Conservation (phyloP, 2,329 filamentous ascomycete species). For the Phialophora verrucosa region DNA sequence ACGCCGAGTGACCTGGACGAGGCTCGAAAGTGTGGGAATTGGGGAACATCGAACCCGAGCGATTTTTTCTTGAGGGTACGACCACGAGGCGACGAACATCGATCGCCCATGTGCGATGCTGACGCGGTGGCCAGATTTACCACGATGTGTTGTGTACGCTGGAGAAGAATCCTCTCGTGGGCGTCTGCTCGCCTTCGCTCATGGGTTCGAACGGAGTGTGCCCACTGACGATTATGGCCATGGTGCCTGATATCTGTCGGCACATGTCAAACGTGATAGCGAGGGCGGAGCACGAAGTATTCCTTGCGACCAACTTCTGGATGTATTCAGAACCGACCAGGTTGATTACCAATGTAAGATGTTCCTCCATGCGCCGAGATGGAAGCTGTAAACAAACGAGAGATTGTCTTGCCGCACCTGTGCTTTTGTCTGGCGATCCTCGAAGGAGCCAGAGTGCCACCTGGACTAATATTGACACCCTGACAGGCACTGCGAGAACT, state of each 20-base stretch:
- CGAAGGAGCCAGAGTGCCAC: neutral
- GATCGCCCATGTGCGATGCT: neutral
- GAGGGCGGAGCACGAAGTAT: conserved; percentile 72
- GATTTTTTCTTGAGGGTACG: conserved; percentile 65
- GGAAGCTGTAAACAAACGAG: neutral
- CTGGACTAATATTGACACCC: neutral
- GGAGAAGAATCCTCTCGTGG: conserved; percentile 49
- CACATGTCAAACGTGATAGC: conserved; percentile 80
- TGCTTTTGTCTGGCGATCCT: neutral
- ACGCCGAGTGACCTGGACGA: conserved; percentile 56
- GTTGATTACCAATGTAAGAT: conserved; percentile 63
- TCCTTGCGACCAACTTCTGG: conserved; percentile 79
- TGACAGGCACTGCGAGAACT: conserved; percentile 66
- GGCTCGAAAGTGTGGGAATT: conserved; percentile 68
- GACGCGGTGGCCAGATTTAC: conserved; percentile 58
- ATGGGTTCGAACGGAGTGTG: conserved; percentile 67
- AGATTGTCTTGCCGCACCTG: neutral
- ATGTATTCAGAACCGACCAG: conserved; percentile 69
- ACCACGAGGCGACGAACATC: neutral
- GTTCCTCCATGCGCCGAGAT: neutral
- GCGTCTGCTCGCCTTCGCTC: conserved; percentile 63
- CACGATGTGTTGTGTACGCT: conserved; percentile 63
- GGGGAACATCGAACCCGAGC: conserved; percentile 68
- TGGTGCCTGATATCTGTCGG: conserved; percentile 71
- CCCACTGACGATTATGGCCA: conserved; percentile 72